phyloP scores from a whole-genome alignment of 257 asterid species.

The Solanum tacnaense region DNA sequence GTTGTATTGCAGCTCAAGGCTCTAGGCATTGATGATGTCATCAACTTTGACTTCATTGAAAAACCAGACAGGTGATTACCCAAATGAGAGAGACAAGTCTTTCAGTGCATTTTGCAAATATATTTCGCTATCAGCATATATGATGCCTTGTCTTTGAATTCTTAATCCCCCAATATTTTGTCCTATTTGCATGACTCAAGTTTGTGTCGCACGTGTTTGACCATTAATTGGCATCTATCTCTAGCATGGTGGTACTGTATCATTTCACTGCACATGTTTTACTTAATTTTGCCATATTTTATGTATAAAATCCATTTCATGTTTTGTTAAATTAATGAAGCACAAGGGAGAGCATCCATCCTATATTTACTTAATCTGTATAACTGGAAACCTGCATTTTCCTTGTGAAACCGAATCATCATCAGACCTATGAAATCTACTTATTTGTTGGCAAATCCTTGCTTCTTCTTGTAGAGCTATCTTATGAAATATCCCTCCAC shows the following conservation, averaged over 20 bases:
- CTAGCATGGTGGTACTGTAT: neutral
- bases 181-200: neutral
- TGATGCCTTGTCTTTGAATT: neutral
- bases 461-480: neutral
- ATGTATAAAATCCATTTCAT: neutral
- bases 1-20: constrained; percentile 97
- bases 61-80: constrained; percentile 68
- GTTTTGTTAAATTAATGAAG: neutral
- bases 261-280: neutral
- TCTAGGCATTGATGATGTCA: constrained; percentile 71
- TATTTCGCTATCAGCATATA: neutral
- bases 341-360: neutral
- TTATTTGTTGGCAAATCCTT: neutral
- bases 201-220: neutral
- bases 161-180: neutral
- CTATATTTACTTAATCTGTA: neutral
- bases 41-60: constrained; percentile 86
- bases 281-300: neutral
- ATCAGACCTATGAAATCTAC: neutral
- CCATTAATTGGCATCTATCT: neutral
- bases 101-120: neutral
- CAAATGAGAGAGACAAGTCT: neutral
- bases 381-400: neutral
- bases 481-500: neutral
- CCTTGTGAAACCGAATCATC: neutral